Evolutionary conservation across 257 asterid genomes (phyloP).

Genomic region (Rhazya stricta): DNA sequence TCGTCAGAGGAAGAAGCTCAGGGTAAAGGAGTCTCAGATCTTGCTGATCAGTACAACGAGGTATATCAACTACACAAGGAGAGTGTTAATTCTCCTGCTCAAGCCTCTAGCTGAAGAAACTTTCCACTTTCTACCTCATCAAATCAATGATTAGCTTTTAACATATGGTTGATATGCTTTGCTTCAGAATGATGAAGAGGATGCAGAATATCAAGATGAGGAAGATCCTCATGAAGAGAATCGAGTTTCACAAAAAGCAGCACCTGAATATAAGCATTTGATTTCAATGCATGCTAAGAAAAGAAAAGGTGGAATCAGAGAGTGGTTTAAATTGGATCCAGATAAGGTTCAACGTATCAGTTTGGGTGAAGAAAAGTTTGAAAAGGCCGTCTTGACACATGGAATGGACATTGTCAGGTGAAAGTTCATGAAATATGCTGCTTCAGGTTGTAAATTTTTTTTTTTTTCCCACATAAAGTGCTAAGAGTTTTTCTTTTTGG

Average conservation of each 20-base stretch:
- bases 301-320: conserved; percentile 55
- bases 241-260: conserved; percentile 25
- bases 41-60: conserved; percentile 15
- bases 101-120: neutral
- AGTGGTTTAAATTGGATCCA: conserved; percentile 46
- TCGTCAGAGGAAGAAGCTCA: conserved; percentile 48
- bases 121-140: neutral
- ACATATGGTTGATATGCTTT: neutral
- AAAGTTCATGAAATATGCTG: neutral
- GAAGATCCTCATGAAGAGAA: conserved; percentile 34
- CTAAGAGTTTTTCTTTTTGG: no score
- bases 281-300: conserved; percentile 60
- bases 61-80: conserved; percentile 11
- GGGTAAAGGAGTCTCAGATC: conserved; percentile 55
- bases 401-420: conserved; percentile 66
- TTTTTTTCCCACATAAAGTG: no score
- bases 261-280: conserved; percentile 53
- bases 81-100: neutral
- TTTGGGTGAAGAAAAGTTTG: conserved; percentile 77
- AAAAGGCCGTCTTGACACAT: conserved; percentile 52
- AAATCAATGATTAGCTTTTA: neutral
- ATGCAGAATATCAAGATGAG: conserved; percentile 33
- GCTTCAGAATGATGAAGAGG: conserved; percentile 27
- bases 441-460: neutral
- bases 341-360: conserved; percentile 60